Base-by-base conservation (phyloP, 164 flowering plant genomes). In the Kalanchoe fedtschenkoi region DNA sequence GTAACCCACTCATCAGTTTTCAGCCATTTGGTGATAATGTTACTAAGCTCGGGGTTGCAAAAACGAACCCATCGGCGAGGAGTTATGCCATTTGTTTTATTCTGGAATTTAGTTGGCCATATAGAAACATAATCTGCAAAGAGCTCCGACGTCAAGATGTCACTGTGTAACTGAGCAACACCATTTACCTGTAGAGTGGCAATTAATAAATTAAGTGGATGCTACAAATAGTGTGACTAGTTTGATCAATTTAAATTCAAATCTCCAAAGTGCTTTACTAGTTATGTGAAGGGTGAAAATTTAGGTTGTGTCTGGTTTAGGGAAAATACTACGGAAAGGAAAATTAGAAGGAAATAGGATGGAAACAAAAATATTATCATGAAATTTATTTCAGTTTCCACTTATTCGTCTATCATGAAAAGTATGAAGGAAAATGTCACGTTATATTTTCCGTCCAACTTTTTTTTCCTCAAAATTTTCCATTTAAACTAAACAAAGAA, bases 31-130 rank as follows among this genome's bases (percentile, higher is more conserved):
- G 96, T 84, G 66, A 90, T 88, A 55, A 90, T 84, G 66, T 56
- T 69, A 65, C 96, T 90, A 37, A 93, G 90, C 74, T 87, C 93
- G 46, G 99, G 97, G 69, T 80, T 93, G 85, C 97, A 90, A 71
- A 88, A 93, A 2, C 76, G 78, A 63, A 93, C 89, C 99, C 99
- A 93, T 24, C 99, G 74, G 34, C 97, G 96, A 66, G 96, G 99
- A 60, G 99, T 93, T 58, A 93, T 87, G 61, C 99, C 99, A 72
- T 93, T 93, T 44, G 99, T 93, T 67, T 93, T 93, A 69, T 93
- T 93, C 74, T 93, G 97, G 64, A 93, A 87, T 74, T 90, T 90
- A 66, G 72, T 74, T 11, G 99, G 99, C 99, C 99, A 93, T 70
- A 93, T 43, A 41, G 96, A 86, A 65, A 88, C 97, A 70, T 87